Conservation (phyloP, 2,329 filamentous ascomycete genomes). For the Chrysosporium keratinophilum region DNA sequence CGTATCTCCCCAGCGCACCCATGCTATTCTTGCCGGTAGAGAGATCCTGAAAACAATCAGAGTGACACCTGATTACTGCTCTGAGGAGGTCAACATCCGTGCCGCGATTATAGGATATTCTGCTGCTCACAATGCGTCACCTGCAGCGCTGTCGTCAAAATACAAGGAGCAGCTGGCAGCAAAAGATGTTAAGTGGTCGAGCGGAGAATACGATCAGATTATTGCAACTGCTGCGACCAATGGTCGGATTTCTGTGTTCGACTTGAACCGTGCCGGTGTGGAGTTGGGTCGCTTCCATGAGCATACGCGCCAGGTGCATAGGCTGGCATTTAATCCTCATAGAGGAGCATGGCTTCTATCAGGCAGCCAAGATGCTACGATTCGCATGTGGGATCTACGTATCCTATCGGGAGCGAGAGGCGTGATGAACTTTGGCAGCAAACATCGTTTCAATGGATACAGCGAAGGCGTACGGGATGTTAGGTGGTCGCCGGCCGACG, state of each 20-base stretch:
- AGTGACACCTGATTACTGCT: constrained; percentile 46
- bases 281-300: constrained; percentile 54
- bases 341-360: constrained; percentile 51
- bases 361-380: constrained; percentile 54
- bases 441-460: constrained; percentile 46
- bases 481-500: constrained; percentile 55
- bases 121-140: constrained; percentile 40
- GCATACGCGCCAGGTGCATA: constrained; percentile 56
- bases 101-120: constrained; percentile 50
- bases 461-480: constrained; percentile 54
- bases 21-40: constrained; percentile 54
- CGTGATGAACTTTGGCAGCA: constrained; percentile 45
- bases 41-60: constrained; percentile 57
- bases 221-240: constrained; percentile 56
- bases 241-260: constrained; percentile 56
- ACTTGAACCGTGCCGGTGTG: constrained; percentile 50
- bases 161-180: constrained; percentile 52
- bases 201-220: constrained; percentile 48
- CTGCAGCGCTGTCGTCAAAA: constrained; percentile 36
- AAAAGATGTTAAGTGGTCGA: constrained; percentile 59
- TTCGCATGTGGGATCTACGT: constrained; percentile 55
- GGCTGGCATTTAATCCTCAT: constrained; percentile 55
- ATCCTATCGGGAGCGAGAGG: constrained; percentile 41
- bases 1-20: constrained; percentile 52
- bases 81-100: constrained; percentile 55